These are phyloP conservation scores for Backusella circina DNA, from an alignment of 192 early-diverging fungal genomes.

Conservation along the genomic window DNA sequence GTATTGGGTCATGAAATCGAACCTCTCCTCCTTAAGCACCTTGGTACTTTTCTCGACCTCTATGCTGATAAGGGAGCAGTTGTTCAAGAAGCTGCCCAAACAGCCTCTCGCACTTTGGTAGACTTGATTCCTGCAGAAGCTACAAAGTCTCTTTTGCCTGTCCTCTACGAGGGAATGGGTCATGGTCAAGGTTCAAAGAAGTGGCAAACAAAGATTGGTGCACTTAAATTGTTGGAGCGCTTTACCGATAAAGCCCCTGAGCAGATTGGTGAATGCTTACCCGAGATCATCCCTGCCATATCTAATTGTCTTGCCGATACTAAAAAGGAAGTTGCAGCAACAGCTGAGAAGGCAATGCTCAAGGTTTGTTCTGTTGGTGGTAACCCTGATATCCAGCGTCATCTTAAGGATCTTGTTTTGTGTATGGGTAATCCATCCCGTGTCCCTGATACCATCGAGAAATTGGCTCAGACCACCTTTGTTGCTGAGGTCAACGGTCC, in stretches of 20 bases:
- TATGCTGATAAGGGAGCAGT: slow-evolving; percentile 53
- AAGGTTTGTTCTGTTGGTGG: slow-evolving; percentile 66
- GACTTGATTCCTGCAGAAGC: slow-evolving; percentile 41
- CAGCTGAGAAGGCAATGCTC: slow-evolving; percentile 63
- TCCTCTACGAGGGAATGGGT: slow-evolving; percentile 56
- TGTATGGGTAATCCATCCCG: slow-evolving; percentile 77
- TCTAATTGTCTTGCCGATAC: slow-evolving; percentile 73
- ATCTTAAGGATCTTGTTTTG: slow-evolving; percentile 65
- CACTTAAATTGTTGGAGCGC: slow-evolving; percentile 40
- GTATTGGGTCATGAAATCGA: slow-evolving; percentile 59
- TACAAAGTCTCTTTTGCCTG: slow-evolving; percentile 54
- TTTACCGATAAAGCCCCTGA: slow-evolving; percentile 42
- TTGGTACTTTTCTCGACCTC: slow-evolving; percentile 56
- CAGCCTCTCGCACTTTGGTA: slow-evolving; percentile 37
- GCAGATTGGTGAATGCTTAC: slow-evolving; percentile 46
- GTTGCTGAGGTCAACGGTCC: slow-evolving; percentile 75
- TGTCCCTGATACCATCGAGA: slow-evolving; percentile 70
- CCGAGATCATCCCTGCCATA: slow-evolving; percentile 66
- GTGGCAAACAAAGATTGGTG: slow-evolving; percentile 72
- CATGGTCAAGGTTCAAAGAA: slow-evolving; percentile 59
- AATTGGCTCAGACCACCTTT: slow-evolving; percentile 66
- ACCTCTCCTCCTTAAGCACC: slow-evolving; percentile 54
- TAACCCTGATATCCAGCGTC: slow-evolving; percentile 71
- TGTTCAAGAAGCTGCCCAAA: slow-evolving; percentile 46
- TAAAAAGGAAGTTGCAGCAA: slow-evolving; percentile 59